Evolutionary conservation across 306 rosid species (phyloP).

Genomic region (Cucumis melo): DNA sequence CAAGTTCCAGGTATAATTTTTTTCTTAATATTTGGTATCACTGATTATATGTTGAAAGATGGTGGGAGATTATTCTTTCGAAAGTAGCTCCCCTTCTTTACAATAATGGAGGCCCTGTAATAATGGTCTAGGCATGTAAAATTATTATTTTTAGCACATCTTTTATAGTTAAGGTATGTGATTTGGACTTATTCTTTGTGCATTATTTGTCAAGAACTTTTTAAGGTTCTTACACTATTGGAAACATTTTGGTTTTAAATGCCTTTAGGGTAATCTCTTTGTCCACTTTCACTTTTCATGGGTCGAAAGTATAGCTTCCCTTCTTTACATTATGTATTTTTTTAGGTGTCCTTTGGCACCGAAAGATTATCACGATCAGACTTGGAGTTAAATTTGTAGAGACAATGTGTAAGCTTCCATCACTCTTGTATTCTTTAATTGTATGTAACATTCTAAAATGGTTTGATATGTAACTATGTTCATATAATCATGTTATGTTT

Average conservation of each 20-base stretch:
- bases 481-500: too few species aligned
- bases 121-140: conserved; percentile 81
- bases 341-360: too few species aligned
- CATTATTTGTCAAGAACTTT: not conserved
- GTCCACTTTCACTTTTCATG: not conserved
- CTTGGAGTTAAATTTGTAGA: too few species aligned
- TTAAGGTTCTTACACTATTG: not conserved
- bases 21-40: not conserved
- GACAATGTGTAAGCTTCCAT: too few species aligned
- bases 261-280: not conserved
- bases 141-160: not conserved
- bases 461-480: too few species aligned
- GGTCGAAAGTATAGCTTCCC: too few species aligned
- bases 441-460: too few species aligned
- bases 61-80: conserved; percentile 85
- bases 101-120: conserved; percentile 66
- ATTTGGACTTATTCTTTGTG: not conserved
- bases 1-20: not conserved
- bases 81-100: conserved; percentile 62
- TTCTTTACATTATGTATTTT: too few species aligned
- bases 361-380: too few species aligned
- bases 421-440: too few species aligned
- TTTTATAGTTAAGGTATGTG: not conserved
- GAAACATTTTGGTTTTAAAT: not conserved
- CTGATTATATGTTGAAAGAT: conserved; percentile 56